These are phyloP conservation scores for Testicularia cyperi DNA, from an alignment of 1,284 basidiomycete species.

Conservation along the genomic window DNA sequence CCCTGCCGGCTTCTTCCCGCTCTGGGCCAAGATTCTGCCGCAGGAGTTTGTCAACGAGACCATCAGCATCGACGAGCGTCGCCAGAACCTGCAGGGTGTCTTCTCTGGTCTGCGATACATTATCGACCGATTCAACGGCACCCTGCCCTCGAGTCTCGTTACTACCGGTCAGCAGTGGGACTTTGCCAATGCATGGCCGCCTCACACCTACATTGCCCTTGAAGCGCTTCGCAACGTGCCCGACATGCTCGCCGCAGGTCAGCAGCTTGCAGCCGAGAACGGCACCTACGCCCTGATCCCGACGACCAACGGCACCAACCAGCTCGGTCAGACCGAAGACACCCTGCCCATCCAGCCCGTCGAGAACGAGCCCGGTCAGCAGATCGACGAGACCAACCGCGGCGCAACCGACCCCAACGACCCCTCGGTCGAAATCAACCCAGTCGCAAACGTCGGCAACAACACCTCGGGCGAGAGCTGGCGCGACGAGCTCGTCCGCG, in stretches of 20 bases:
- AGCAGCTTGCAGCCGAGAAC: conserved; percentile 65
- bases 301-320: conserved; percentile 61
- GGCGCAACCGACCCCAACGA: conserved; percentile 63
- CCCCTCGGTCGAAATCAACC: conserved; percentile 48
- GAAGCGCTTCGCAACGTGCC: conserved; percentile 75
- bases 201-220: conserved; percentile 68
- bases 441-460: conserved; percentile 75
- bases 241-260: conserved; percentile 67
- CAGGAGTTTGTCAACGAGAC: conserved; percentile 68
- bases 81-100: conserved; percentile 64
- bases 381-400: conserved; percentile 64
- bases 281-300: conserved; percentile 73
- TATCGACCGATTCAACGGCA: conserved; percentile 81
- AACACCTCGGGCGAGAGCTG: conserved; percentile 68
- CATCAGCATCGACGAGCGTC: conserved; percentile 47
- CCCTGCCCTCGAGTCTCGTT: conserved; percentile 73
- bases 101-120: conserved; percentile 74
- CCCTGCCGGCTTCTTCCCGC: conserved; percentile 76
- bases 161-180: conserved; percentile 80
- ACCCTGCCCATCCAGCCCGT: conserved; percentile 72
- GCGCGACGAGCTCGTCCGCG: conserved; percentile 68
- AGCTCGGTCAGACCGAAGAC: conserved; percentile 71
- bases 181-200: conserved; percentile 42
- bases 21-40: conserved; percentile 84
- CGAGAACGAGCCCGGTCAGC: conserved; percentile 39